phyloP scores from a whole-genome alignment of 2,329 filamentous ascomycete species.

The Xylaria arbuscula region DNA sequence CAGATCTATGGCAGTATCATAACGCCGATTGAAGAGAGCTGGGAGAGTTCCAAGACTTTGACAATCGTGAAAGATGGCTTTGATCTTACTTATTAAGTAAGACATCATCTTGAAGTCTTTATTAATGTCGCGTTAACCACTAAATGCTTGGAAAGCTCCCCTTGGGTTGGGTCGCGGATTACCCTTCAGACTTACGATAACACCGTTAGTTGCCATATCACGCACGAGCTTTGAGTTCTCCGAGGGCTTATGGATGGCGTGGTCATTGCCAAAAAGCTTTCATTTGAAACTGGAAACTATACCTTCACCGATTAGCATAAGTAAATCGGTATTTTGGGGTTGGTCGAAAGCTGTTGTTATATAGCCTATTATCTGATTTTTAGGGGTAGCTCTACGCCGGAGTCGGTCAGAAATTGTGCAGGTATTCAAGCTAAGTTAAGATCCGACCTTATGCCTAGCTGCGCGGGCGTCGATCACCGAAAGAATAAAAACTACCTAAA shows the following conservation, averaged over 20 bases:
- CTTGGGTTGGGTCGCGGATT: neutral
- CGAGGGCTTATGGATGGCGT: no score
- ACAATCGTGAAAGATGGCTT: conserved; percentile 1
- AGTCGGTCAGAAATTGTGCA: neutral
- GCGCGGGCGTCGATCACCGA: neutral
- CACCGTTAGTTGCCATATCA: neutral
- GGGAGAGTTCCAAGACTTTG: conserved; percentile 9
- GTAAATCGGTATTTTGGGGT: no score
- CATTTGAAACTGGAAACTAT: no score
- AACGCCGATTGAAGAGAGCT: conserved; percentile 26
- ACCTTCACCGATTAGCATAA: no score
- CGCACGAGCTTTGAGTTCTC: no score
- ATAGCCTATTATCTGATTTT: neutral
- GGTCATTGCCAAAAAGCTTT: no score
- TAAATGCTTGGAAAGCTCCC: neutral
- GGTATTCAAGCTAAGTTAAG: neutral
- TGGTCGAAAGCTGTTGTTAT: neutral
- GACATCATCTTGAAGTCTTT: neutral
- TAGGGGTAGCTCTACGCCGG: neutral
- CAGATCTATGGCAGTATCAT: conserved; percentile 23
- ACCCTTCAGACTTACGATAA: neutral
- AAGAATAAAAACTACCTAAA: no score
- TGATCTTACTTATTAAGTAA: neutral
- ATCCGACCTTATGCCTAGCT: neutral
- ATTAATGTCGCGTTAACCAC: neutral